Evolutionary conservation across 805 yeast species (phyloP).

Genomic region (Candida mattraensis): DNA sequence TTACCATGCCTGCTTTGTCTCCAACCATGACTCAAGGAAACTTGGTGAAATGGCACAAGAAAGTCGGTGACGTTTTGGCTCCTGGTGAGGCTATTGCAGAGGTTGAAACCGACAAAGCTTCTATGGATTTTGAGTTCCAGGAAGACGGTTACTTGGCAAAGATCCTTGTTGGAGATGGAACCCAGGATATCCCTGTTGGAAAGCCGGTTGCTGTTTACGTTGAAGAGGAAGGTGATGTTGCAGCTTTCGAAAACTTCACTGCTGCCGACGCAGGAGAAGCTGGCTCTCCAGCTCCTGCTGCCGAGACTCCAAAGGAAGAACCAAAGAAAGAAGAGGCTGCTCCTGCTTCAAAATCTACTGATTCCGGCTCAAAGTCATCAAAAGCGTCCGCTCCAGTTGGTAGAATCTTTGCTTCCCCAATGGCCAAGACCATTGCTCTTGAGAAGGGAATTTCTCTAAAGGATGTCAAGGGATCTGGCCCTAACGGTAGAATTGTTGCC

Average conservation of each 20-base stretch:
- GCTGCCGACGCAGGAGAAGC: slow-evolving; percentile 72
- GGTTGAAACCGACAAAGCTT: slow-evolving; percentile 96
- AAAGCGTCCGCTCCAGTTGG: slow-evolving; percentile 42
- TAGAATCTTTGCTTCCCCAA: slow-evolving; percentile 91
- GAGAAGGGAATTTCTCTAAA: slow-evolving; percentile 89
- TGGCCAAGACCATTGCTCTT: slow-evolving; percentile 89
- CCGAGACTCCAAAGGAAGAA: slow-evolving; percentile 4
- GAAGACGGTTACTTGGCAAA: slow-evolving; percentile 94
- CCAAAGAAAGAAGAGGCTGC: slow-evolving; percentile 19
- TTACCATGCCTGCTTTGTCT: slow-evolving; percentile 98
- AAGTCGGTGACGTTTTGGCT: slow-evolving; percentile 79
- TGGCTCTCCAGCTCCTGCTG: slow-evolving; percentile 36
- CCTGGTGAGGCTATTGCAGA: slow-evolving; percentile 97
- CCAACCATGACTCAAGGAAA: slow-evolving; percentile 99
- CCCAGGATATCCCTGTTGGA: slow-evolving; percentile 90
- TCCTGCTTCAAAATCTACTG: slow-evolving; percentile 14
- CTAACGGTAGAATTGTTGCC: slow-evolving; percentile 90
- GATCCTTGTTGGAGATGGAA: slow-evolving; percentile 77
- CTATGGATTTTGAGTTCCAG: slow-evolving; percentile 98
- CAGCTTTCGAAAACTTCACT: slow-evolving; percentile 85
- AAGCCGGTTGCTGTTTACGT: slow-evolving; percentile 97
- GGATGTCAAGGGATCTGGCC: slow-evolving; percentile 88
- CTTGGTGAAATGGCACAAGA: slow-evolving; percentile 85
- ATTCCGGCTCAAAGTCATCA: slow-evolving; percentile 19
- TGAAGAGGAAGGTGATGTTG: slow-evolving; percentile 79